These are phyloP conservation scores for Candida tammaniensis DNA, from an alignment of 805 yeast genomes.

Conservation along the genomic window DNA sequence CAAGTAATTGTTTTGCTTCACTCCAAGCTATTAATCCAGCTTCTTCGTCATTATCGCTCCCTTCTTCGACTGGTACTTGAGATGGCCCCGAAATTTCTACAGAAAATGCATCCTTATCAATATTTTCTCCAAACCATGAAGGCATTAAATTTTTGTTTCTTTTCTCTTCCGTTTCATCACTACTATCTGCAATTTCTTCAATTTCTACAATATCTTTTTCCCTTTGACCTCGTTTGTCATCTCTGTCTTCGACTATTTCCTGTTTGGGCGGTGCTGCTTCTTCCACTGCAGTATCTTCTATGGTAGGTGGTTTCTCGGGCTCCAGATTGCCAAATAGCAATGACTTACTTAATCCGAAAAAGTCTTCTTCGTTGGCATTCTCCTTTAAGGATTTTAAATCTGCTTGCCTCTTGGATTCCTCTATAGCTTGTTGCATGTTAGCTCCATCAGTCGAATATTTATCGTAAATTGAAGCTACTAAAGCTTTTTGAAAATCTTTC, in stretches of 20 bases:
- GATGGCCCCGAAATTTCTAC: too few species aligned
- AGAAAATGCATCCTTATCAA: slow-evolving; percentile 8
- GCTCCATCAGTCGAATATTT: slow-evolving; percentile 28
- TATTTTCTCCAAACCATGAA: slow-evolving; percentile 27
- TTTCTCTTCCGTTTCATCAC: slow-evolving; percentile 6
- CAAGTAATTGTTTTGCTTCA: slow-evolving; percentile 38
- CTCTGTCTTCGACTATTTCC: neutral
- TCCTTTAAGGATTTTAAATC: too few species aligned
- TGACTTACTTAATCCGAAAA: slow-evolving; percentile 17
- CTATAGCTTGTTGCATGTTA: slow-evolving; percentile 49
- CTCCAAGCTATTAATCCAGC: slow-evolving; percentile 52
- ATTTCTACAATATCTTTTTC: slow-evolving; percentile 8
- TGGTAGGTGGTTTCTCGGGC: neutral
- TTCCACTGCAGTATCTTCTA: neutral
- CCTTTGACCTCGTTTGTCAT: slow-evolving; percentile 1
- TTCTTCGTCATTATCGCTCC: slow-evolving; percentile 29
- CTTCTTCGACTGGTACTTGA: slow-evolving; percentile 2
- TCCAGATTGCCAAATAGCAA: slow-evolving; percentile 15
- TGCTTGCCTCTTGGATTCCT: slow-evolving; percentile 46
- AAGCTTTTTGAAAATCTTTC: slow-evolving; percentile 23
- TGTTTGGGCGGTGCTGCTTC: neutral
- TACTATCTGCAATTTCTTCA: slow-evolving; percentile 10
- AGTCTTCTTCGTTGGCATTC: slow-evolving; percentile 2
- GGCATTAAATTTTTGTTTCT: slow-evolving; percentile 20
- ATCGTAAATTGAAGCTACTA: slow-evolving; percentile 36